phyloP scores from a whole-genome alignment of 768 basidiomycete genomes.

The Lyophyllum semitale region DNA sequence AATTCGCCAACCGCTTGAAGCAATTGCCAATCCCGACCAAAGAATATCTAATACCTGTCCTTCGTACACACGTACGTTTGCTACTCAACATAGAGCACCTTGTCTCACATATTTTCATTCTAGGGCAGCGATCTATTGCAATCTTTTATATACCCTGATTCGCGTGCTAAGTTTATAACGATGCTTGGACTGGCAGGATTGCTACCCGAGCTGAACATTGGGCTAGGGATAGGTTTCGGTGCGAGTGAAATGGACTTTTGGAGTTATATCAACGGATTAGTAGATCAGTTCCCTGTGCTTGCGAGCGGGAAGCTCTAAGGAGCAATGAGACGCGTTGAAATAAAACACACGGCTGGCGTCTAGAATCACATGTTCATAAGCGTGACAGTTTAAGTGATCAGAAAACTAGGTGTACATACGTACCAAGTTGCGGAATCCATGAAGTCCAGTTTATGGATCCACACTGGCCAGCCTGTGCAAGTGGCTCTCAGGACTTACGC shows the following conservation, averaged over 20 bases:
- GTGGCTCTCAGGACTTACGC: slow-evolving; percentile 69
- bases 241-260: slow-evolving; percentile 61
- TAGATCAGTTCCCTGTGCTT: slow-evolving; percentile 5
- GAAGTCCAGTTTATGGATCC: slow-evolving; percentile 15
- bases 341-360: not conserved
- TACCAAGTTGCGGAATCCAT: slow-evolving; percentile 3
- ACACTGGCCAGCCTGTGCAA: slow-evolving; percentile 30
- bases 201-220: slow-evolving; percentile 34
- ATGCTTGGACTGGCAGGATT: slow-evolving; percentile 52
- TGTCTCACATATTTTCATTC: not conserved
- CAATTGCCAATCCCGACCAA: slow-evolving; percentile 28
- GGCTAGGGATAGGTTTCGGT: slow-evolving; percentile 30
- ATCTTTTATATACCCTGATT: slow-evolving; percentile 74
- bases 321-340: not conserved
- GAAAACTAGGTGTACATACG: not conserved
- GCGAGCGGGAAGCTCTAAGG: not conserved
- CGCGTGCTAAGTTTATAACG: slow-evolving; percentile 65
- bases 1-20: slow-evolving; percentile 23
- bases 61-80: slow-evolving; percentile 59
- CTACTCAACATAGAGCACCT: not conserved
- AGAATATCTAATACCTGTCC: slow-evolving; percentile 49
- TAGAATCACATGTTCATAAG: not conserved
- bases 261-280: slow-evolving; percentile 50
- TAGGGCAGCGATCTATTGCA: slow-evolving; percentile 60
- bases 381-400: not conserved